Percentiles rank a stretch among this genome's conserved stretches.
Evolutionary conservation across 345 rosid genomes (phyloP).

Genomic region (Murraya koenigii): DNA sequence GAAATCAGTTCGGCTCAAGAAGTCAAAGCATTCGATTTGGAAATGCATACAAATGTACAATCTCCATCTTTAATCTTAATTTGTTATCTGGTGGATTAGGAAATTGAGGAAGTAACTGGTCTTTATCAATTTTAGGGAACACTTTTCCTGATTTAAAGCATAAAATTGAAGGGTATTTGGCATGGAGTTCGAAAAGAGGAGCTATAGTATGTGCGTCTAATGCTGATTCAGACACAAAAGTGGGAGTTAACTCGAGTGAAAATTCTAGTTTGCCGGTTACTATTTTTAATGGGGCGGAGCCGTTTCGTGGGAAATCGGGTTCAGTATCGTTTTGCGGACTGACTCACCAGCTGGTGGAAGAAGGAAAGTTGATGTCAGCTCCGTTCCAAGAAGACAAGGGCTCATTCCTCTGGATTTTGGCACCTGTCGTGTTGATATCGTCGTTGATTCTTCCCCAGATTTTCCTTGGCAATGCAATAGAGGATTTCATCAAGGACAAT

Average conservation of each 20-base stretch:
- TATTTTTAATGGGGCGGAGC: constrained; percentile 44
- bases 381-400: constrained; percentile 64
- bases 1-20: constrained; percentile 21
- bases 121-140: neutral
- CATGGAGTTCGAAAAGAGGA: constrained; percentile 27
- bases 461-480: constrained; percentile 53
- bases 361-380: constrained; percentile 59
- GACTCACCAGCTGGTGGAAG: constrained; percentile 76
- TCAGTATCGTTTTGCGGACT: constrained; percentile 72
- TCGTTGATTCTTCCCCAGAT: constrained; percentile 76
- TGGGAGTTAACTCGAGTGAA: constrained; percentile 15
- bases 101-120: neutral
- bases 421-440: constrained; percentile 57
- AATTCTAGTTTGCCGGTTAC: constrained; percentile 18
- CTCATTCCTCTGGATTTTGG: constrained; percentile 73
- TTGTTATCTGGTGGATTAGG: neutral
- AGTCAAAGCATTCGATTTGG: constrained; percentile 14
- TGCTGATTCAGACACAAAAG: constrained; percentile 26
- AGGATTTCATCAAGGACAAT: constrained; percentile 49
- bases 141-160: neutral
- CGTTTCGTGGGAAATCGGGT: constrained; percentile 77
- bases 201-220: constrained; percentile 28
- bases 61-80: neutral
- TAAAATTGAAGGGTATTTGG: neutral
- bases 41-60: constrained; percentile 29